Evolutionary conservation across 768 basidiomycete species (phyloP), one percentile per base, ranked within the genome.

Genomic region (Daedaleopsis sinensis): DNA sequence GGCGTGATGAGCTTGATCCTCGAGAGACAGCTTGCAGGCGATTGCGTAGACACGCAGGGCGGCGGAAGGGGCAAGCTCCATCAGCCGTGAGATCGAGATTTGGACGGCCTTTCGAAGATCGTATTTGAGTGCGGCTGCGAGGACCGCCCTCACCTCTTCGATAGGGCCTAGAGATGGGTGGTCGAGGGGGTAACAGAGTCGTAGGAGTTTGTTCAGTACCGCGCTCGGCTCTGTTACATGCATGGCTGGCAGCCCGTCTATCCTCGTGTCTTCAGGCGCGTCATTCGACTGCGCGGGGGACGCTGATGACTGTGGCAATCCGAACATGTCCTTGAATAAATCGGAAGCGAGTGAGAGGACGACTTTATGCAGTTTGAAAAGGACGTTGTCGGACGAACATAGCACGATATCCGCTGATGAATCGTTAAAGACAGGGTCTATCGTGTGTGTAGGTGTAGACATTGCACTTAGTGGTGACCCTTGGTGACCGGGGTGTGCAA

Each of bases 251-350:
- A 47, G 10, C 13, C 10, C 16, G 27, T 10, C 18, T 2, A 11
- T 19, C 21, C n/a, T n/a, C 27, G 27, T 3, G 27, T 32, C 27
- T 32, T 32, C 27, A 32, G 27, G 27, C 27, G 27, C 27, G 27
- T 3, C 27, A 32, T 32, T 7, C 27, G 27, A 32, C 27, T 32
- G 27, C 7, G 27, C 27, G 27, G 27, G 27, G 27, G 27, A 19
- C 18, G 39, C 21, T 16, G 66, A 43, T 62, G 79, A 74, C 65
- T 88, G 87, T 7, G 89, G 86, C 21, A 89, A 74, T 24, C 82
- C 70, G 69, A 91, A 73, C 55, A 79, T 68, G 21, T 65, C 59
- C 35, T 70, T 63, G 59, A 77, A 80, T 61, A 73, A 68, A 0
- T 73, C 67, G 12, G 77, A 78, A 0, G 76, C 67, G 18, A 75